Percentiles rank a stretch among this genome's conserved stretches.
phyloP scores from a whole-genome alignment of 208 protist genomes.

The Balamuthia mandrillaris region DNA sequence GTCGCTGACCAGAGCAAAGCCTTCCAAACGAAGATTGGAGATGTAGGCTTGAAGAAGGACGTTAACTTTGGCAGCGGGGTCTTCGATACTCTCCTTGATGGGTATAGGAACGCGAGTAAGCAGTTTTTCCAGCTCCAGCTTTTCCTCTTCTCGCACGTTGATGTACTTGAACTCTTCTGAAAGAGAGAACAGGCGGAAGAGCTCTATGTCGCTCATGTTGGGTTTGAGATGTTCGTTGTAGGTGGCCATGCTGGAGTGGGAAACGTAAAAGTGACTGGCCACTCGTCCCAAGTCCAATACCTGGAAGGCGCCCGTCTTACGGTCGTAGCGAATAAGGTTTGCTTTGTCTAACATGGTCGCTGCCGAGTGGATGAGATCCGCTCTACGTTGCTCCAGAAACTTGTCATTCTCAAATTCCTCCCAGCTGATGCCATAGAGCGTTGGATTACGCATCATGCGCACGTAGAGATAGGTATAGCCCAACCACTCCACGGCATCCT shows the following conservation, averaged over 20 bases:
- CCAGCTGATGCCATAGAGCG: conserved; percentile 89
- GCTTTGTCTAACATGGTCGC: conserved; percentile 82
- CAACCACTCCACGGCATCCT: conserved; percentile 96
- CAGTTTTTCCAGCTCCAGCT: conserved; percentile 92
- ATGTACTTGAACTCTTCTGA: conserved; percentile 97
- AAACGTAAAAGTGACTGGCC: conserved; percentile 96
- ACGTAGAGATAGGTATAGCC: conserved; percentile 96
- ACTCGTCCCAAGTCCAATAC: conserved; percentile 95
- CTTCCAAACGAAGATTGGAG: conserved; percentile 90
- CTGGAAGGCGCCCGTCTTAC: conserved; percentile 74
- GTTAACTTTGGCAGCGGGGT: conserved; percentile 93
- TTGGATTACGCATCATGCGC: conserved; percentile 92
- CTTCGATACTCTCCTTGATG: conserved; percentile 92
- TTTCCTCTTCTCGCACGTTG: no score
- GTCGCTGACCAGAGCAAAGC: conserved; percentile 96
- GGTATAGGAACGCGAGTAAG: conserved; percentile 95
- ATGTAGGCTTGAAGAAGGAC: conserved; percentile 99
- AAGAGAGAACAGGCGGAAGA: conserved; percentile 92
- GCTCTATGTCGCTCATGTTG: conserved; percentile 92
- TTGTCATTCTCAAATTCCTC: conserved; percentile 87
- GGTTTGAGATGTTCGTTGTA: conserved; percentile 93
- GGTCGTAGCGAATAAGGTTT: conserved; percentile 91
- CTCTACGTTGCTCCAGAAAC: conserved; percentile 77
- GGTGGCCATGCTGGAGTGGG: conserved; percentile 84
- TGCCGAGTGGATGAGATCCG: conserved; percentile 92